A percentile compares a stretch with the other conserved stretches of the same genome.
Conservation (phyloP, 1,139 yeast genomes). For the Kodamaea arcana region DNA sequence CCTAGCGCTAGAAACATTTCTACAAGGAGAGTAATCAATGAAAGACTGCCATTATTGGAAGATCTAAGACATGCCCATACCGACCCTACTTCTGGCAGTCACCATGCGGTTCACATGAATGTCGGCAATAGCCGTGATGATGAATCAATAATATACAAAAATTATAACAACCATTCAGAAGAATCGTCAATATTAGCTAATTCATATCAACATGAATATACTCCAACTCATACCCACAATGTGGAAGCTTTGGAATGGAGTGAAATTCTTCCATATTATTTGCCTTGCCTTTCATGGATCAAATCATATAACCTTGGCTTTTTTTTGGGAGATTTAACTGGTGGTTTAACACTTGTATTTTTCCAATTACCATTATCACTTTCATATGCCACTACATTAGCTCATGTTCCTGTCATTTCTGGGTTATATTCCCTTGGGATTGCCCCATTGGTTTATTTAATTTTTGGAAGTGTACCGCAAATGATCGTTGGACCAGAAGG, state of each 20-base stretch:
- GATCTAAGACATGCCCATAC: slow-evolving; percentile 2
- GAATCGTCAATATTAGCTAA: slow-evolving; percentile 1
- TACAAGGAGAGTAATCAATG: slow-evolving; percentile 27
- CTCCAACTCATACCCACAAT: slow-evolving; percentile 19
- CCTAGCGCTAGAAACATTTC: slow-evolving; percentile 34
- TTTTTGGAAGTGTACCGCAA: slow-evolving; percentile 90
- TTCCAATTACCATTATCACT: slow-evolving; percentile 88
- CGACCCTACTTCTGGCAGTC: neutral
- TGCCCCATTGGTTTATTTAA: slow-evolving; percentile 76
- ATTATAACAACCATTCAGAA: neutral
- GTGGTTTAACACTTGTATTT: slow-evolving; percentile 85
- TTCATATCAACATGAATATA: slow-evolving; percentile 15
- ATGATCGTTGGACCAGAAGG: slow-evolving; percentile 98
- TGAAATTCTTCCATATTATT: slow-evolving; percentile 56
- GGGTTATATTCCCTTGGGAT: slow-evolving; percentile 81
- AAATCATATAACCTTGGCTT: slow-evolving; percentile 50
- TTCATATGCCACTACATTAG: slow-evolving; percentile 85
- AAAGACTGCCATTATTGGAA: slow-evolving; percentile 19
- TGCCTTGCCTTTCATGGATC: slow-evolving; percentile 82
- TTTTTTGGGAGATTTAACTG: slow-evolving; percentile 71
- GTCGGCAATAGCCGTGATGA: neutral
- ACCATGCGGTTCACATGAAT: too few relatives aligned
- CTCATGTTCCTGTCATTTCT: slow-evolving; percentile 84
- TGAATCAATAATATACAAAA: slow-evolving; percentile 1
- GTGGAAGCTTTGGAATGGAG: slow-evolving; percentile 25